These are phyloP conservation scores for Phialophora verrucosa DNA, from an alignment of 2,329 filamentous ascomycete genomes.

Conservation along the genomic window DNA sequence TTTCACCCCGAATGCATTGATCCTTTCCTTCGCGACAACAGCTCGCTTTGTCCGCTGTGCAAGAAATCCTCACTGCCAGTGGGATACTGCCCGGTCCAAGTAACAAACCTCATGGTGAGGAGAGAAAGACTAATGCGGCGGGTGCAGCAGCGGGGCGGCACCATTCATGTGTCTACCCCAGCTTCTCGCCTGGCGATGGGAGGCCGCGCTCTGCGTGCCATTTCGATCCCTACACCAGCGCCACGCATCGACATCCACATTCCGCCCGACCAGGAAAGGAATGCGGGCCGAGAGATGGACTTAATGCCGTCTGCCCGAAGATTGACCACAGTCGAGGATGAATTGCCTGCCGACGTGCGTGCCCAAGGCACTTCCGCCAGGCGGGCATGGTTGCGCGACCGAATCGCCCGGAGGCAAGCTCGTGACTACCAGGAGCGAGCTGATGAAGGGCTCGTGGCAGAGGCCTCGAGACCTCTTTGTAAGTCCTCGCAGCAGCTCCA, in stretches of 20 bases:
- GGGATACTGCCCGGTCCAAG: constrained; percentile 67
- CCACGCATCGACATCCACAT: constrained; percentile 8
- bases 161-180: background rate
- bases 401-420: constrained; percentile 34
- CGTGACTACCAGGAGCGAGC: constrained; percentile 33
- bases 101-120: constrained; percentile 86
- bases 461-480: constrained; percentile 34
- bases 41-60: constrained; percentile 88
- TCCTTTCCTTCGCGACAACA: constrained; percentile 75
- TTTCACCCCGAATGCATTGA: constrained; percentile 94
- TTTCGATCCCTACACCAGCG: constrained; percentile 18
- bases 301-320: constrained; percentile 10
- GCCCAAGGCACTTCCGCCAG: constrained; percentile 36
- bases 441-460: constrained; percentile 30
- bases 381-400: constrained; percentile 37
- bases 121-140: constrained; percentile 71
- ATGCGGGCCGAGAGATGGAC: constrained; percentile 13
- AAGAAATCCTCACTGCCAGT: constrained; percentile 79
- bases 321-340: constrained; percentile 21
- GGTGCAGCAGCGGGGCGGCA: constrained; percentile 29
- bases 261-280: constrained; percentile 16
- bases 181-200: constrained; percentile 10
- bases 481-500: constrained; percentile 14
- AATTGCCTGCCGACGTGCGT: constrained; percentile 36
- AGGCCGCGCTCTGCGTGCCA: constrained; percentile 19